Evolutionary conservation across 176 grass and related monocot species (phyloP), one percentile per base, ranked within the genome.

Genomic region (Triticum aestivum): DNA sequence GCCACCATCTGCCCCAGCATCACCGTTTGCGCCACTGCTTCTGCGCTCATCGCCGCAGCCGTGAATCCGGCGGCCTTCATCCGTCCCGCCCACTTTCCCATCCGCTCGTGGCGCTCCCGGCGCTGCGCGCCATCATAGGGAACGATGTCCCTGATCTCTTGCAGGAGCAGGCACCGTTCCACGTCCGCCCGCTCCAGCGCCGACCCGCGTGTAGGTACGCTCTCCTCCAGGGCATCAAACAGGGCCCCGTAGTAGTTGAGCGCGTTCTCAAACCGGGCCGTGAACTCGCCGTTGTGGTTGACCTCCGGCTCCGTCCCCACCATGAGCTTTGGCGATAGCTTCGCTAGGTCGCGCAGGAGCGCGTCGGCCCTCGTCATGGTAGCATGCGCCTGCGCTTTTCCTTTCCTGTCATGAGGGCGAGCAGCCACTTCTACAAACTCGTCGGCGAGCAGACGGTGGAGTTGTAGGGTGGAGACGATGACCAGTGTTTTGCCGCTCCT

Each of bases 111-210:
- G 17, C 92, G 87, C 84, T 91, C 95, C 61, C 66, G 75, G 35
- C 88, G 80, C 41, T 79, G 52, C 45, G 42, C 1, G 0, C 92
- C 95, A 2, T 91, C 82, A 23, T 62, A 78, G 5, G 84, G 45
- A 18, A 97, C 66, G 13, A 97, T 87, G 56, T 90, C 88, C 84
- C 47, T 89, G 65, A 97, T 92, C 85, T 97, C 88, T 74, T 92
- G 82, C 1, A 78, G 86, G 32, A 94, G 77, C 35, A 92, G n/a
- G 59, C 81, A 12, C 5, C 49, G 86, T 86, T 94, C 90, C 49
- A 91, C 73, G 15, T 34, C 14, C 15, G 41, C 70, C 5, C 90
- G 90, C 42, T 92, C 92, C 9, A 24, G 5, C 10, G 56, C 33
- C 4, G 90, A 88, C 26, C 65, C 65, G 21, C 62, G 26, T 4